Conservation (phyloP, 129 eudicot species). For the Lactuca saligna region DNA sequence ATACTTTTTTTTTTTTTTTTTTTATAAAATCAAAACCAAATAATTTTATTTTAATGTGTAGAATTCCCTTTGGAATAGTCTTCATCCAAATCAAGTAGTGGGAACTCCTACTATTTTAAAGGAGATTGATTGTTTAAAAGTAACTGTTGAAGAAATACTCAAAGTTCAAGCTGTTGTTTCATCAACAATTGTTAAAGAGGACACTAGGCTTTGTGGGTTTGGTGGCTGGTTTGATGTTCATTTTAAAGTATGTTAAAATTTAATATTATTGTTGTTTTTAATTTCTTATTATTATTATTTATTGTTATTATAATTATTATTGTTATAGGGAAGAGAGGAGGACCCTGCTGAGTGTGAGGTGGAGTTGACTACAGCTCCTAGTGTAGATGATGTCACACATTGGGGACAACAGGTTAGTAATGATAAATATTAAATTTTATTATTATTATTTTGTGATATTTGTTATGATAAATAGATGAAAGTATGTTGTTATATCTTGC, state of each 20-base stretch:
- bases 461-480: neutral
- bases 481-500: neutral
- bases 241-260: constrained; percentile 62
- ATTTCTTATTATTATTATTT: neutral
- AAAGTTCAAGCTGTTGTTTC: constrained; percentile 51
- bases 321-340: constrained; percentile 57
- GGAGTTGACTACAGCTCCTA: constrained; percentile 92
- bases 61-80: constrained; percentile 93
- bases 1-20: no score
- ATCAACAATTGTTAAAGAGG: constrained; percentile 57
- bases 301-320: no score
- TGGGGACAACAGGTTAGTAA: constrained; percentile 97
- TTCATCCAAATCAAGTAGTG: constrained; percentile 86
- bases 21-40: no score
- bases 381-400: constrained; percentile 62
- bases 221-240: constrained; percentile 99
- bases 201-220: constrained; percentile 72
- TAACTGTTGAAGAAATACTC: constrained; percentile 71
- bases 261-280: neutral
- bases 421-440: no score
- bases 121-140: constrained; percentile 89
- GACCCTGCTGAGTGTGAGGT: constrained; percentile 76
- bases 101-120: constrained; percentile 66
- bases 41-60: constrained; percentile 27
- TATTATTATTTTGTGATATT: no score